Percentiles rank a stretch among this genome's conserved stretches.
These are phyloP conservation scores for Rhododendron molle DNA, from an alignment of 148 eudicot species.

Conservation along the genomic window DNA sequence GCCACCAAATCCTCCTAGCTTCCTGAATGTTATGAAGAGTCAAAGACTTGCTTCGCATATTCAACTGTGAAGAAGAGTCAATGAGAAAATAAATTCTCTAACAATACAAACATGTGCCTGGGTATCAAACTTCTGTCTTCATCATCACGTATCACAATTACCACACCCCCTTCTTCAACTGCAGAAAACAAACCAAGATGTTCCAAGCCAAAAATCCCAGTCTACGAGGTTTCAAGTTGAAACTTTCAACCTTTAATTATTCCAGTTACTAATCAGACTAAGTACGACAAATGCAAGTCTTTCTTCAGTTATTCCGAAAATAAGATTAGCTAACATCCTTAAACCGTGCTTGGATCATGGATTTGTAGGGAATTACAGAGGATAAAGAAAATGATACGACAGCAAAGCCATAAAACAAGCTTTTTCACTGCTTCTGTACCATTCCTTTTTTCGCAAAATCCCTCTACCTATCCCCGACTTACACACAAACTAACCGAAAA, in stretches of 20 bases:
- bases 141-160: neutral
- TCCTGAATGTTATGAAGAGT: no score
- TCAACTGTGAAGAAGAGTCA: no score
- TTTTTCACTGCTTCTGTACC: no score
- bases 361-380: neutral
- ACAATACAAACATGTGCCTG: no score
- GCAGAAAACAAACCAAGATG: neutral
- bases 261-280: neutral
- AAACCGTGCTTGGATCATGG: neutral
- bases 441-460: no score
- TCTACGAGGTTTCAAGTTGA: neutral
- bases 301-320: neutral
- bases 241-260: neutral
- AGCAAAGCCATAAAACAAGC: no score
- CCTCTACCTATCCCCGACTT: no score
- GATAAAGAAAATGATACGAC: no score
- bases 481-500: neutral
- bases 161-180: neutral
- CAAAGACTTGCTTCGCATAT: no score
- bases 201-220: neutral
- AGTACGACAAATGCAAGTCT: no score
- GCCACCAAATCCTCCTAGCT: no score
- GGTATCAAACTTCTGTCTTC: neutral
- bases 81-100: no score
- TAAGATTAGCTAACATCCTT: neutral